A percentile compares a stretch with the other conserved stretches of the same genome.
Conservation (phyloP, 495 filamentous ascomycete genomes). For the Cercophora sp. region DNA sequence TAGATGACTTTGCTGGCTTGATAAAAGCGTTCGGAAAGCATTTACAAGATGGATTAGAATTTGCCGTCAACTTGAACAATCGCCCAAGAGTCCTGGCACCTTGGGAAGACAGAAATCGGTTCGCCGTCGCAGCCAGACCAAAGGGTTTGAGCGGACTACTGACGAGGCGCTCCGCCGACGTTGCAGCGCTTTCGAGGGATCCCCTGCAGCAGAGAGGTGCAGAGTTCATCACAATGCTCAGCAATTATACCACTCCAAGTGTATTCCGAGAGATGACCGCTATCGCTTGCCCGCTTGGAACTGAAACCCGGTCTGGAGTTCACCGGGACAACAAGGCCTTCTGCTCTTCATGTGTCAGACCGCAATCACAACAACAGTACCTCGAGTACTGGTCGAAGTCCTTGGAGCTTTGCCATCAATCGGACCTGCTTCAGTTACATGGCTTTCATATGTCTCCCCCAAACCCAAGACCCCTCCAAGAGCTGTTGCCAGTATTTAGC, state of each 20-base stretch:
- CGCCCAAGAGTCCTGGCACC: slow-evolving; percentile 72
- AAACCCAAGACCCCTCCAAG: slow-evolving; percentile 55
- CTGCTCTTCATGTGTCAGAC: slow-evolving; percentile 57
- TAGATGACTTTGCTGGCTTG: slow-evolving; percentile 62
- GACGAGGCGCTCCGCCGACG: slow-evolving; percentile 6
- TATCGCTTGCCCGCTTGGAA: slow-evolving; percentile 54
- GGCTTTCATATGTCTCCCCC: slow-evolving; percentile 65
- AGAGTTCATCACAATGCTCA: neutral
- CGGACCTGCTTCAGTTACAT: slow-evolving; percentile 70
- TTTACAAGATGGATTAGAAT: slow-evolving; percentile 69
- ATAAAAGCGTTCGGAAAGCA: slow-evolving; percentile 64
- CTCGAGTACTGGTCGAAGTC: slow-evolving; percentile 61
- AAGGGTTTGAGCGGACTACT: slow-evolving; percentile 34
- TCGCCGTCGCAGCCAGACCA: slow-evolving; percentile 36
- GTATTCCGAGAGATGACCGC: slow-evolving; percentile 51
- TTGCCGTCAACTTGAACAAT: slow-evolving; percentile 76
- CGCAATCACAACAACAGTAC: slow-evolving; percentile 67
- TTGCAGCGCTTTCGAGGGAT: neutral
- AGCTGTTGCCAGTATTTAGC: slow-evolving; percentile 70
- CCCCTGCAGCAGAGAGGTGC: no score
- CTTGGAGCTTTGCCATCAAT: slow-evolving; percentile 71
- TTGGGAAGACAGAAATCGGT: slow-evolving; percentile 50
- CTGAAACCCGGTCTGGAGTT: slow-evolving; percentile 50
- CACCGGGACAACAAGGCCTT: slow-evolving; percentile 52
- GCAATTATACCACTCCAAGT: slow-evolving; percentile 29